phyloP scores from a whole-genome alignment of 73 alveolate genomes.

The Tetrahymena borealis region DNA sequence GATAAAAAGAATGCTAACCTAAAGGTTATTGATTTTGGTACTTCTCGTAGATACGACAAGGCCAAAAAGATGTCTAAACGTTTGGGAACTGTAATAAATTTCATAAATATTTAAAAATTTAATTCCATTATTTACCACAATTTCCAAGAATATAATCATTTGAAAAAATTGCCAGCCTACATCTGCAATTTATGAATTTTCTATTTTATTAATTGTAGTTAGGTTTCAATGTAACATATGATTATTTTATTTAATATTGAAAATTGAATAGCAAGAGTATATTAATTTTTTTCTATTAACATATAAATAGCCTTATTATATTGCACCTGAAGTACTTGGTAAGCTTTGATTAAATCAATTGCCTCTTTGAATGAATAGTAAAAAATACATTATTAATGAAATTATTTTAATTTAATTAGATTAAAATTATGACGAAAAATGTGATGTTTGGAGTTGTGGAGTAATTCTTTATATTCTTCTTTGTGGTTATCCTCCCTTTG shows the following conservation, averaged over 20 bases:
- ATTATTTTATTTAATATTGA: too few species aligned
- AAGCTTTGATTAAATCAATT: too few species aligned
- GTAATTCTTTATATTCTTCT: slow-evolving; percentile 40
- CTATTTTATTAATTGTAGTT: too few species aligned
- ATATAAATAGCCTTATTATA: slow-evolving; percentile 25
- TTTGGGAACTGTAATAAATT: slow-evolving; percentile 68
- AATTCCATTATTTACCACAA: too few species aligned
- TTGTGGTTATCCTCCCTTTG: slow-evolving; percentile 56
- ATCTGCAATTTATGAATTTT: too few species aligned
- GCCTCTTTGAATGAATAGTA: too few species aligned
- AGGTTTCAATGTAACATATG: too few species aligned
- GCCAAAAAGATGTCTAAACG: slow-evolving; percentile 65
- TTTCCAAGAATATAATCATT: too few species aligned
- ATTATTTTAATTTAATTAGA: neutral
- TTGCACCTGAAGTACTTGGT: slow-evolving; percentile 52
- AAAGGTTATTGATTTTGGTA: slow-evolving; percentile 92
- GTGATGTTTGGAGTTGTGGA: slow-evolving; percentile 55
- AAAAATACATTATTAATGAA: neutral
- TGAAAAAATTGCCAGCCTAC: too few species aligned
- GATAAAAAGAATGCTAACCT: slow-evolving; percentile 48
- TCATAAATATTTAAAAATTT: too few species aligned
- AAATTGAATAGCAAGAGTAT: neutral
- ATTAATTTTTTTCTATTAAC: neutral
- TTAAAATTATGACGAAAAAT: slow-evolving; percentile 43
- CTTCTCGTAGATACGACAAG: slow-evolving; percentile 48